Evolutionary conservation across 306 rosid genomes (phyloP), one percentile per base, ranked within the genome.

Genomic region (Cicer arietinum): DNA sequence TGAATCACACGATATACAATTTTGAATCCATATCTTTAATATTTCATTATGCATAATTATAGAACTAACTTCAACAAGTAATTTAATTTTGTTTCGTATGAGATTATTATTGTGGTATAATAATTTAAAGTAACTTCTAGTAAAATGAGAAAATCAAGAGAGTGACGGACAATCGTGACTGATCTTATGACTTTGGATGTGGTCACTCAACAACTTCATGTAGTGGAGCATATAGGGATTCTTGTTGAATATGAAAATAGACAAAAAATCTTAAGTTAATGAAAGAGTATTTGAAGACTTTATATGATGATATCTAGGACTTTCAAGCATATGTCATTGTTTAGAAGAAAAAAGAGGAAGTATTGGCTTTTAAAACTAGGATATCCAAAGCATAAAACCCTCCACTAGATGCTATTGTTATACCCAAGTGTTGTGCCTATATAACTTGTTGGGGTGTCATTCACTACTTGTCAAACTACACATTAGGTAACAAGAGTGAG

Each of bases 361-460:
- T 40, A 40, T 4, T 44, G 3, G 12, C 48, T 7, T 44, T 50
- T 50, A 50, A 50, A 7, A 50, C 56, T 12, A n/a, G 56, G 6
- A 50, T 54, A 54, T 54, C 61, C 61, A 13, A 14, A 73, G 85
- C 75, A 77, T 73, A 73, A 54, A 40, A 72, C 43, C 67, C 69
- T 58, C 1, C 0, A 0, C 14, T 0, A 61, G 67, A 81, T 81
- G 81, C 69, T 63, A 53, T 10, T 52, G 61, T 43, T 11, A 10
- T 2, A 50, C 42, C 59, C 5, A 0, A 57, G 0, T 41, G 16
- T 42, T 20, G 65, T 4, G 67, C 67, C 82, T 77, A 82, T 82
- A 77, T 65, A 82, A 58, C 16, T 42, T 25, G 46, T 59, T 63
- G 69, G 69, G 9, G 43, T 47, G 52, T 22, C 39, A 47, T 5